These are phyloP conservation scores for Schoenoplectus triqueter DNA, from an alignment of 202 grass and related monocot species.

Conservation along the genomic window DNA sequence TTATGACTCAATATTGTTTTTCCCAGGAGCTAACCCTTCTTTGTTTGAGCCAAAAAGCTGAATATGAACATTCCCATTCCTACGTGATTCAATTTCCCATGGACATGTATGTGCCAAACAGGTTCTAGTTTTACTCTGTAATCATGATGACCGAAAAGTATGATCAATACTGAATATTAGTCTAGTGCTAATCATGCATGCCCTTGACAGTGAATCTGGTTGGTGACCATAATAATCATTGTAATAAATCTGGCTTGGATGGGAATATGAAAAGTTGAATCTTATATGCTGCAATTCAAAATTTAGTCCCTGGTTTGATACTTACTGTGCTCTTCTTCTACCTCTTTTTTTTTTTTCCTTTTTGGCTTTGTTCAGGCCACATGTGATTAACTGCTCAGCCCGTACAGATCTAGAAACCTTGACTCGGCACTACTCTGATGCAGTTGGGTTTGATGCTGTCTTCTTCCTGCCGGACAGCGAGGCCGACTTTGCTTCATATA, in stretches of 20 bases:
- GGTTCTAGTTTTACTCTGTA: neutral
- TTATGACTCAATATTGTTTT: too few species aligned
- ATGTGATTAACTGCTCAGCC: slow-evolving; percentile 76
- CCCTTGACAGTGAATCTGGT: neutral
- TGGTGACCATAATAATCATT: neutral
- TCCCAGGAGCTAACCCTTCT: too few species aligned
- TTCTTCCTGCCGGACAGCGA: slow-evolving; percentile 92
- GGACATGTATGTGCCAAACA: too few species aligned
- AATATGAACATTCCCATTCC: too few species aligned
- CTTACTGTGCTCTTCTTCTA: neutral
- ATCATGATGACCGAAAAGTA: neutral
- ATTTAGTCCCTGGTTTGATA: slow-evolving; percentile 15
- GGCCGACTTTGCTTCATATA: slow-evolving; percentile 90
- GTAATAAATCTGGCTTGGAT: slow-evolving; percentile 4
- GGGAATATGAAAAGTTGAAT: neutral
- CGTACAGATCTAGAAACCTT: slow-evolving; percentile 91
- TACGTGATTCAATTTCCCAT: too few species aligned
- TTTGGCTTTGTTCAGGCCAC: slow-evolving; percentile 57
- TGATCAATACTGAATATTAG: neutral
- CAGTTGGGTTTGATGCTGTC: slow-evolving; percentile 72
- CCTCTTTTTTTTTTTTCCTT: neutral
- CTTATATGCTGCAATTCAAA: slow-evolving; percentile 17
- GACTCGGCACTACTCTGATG: slow-evolving; percentile 68
- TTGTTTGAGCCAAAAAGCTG: too few species aligned
- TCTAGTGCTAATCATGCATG: slow-evolving; percentile 30